A percentile compares a stretch with the other conserved stretches of the same genome.
These are phyloP conservation scores for Tremella yokohamensis DNA, from an alignment of 768 basidiomycete genomes.

Conservation along the genomic window DNA sequence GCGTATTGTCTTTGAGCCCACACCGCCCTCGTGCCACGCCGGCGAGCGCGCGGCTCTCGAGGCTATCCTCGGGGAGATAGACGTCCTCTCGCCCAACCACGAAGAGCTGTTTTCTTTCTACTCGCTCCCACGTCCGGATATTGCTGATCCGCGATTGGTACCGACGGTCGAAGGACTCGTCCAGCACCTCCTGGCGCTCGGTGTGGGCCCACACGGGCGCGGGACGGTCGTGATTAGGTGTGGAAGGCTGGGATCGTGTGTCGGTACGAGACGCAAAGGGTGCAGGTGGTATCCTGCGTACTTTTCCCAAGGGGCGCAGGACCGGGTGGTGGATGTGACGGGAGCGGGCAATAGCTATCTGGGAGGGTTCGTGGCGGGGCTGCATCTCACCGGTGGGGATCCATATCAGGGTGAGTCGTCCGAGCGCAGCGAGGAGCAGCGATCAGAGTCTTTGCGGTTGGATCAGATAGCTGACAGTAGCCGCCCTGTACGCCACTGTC, in stretches of 20 bases:
- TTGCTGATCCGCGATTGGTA: conserved; percentile 18
- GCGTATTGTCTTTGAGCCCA: conserved; percentile 43
- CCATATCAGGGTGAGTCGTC: conserved; percentile 35
- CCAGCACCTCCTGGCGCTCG: conserved; percentile 29
- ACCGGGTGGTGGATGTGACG: conserved; percentile 16
- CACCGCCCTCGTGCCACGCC: conserved; percentile 32
- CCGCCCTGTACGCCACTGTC: conserved; percentile 39
- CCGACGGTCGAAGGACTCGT: conserved; percentile 27
- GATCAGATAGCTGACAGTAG: conserved; percentile 17
- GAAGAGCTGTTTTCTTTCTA: conserved; percentile 41
- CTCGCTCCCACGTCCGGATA: conserved; percentile 5
- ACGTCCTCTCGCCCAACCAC: conserved; percentile 47
- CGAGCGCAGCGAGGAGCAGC: neutral
- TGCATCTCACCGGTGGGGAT: conserved; percentile 20
- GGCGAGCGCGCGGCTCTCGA: conserved; percentile 37
- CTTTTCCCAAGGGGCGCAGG: conserved; percentile 28
- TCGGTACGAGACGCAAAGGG: conserved; percentile 30
- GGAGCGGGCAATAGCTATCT: conserved; percentile 43
- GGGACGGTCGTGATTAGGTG: conserved; percentile 39
- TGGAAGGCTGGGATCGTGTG: conserved; percentile 29
- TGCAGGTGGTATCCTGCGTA: conserved; percentile 41
- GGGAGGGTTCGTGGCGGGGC: conserved; percentile 40
- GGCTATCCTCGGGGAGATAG: conserved; percentile 12
- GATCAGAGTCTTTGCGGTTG: neutral
- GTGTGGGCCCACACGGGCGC: conserved; percentile 25